Evolutionary conservation across 768 basidiomycete genomes (phyloP), one percentile per base, ranked within the genome.

Genomic region (Phanerochaete carnosa): DNA sequence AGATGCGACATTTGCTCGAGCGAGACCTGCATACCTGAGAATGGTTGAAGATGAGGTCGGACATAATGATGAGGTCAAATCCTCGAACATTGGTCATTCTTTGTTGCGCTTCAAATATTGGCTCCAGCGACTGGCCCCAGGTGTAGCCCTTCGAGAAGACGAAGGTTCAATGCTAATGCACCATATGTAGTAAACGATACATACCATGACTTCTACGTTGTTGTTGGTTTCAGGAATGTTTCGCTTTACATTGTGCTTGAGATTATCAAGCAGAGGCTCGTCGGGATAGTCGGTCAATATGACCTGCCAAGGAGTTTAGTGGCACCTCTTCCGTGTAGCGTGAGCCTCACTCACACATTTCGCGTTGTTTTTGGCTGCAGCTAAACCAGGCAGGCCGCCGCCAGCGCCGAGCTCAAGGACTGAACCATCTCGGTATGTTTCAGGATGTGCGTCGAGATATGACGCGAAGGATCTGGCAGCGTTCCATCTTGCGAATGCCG

Each of bases 231-330:
- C 56, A 39, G 58, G 64, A 2, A 88, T 56, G 67, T 97, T 97
- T 15, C 69, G 63, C 3, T 74, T 68, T 0, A 92, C 81, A 68
- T 98, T 98, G 55, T 80, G 70, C 4, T 73, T 68, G 30, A 98
- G 79, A 70, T 98, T 98, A 2, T 88, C 78, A 26, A 98, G 72
- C 29, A 98, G 80, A 12, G 78, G 70, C 1, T 76, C 66, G 63
- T 98, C 96, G 0, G 96, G 96, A 70, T 98, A 98, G 73, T 99
- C 97, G 0, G 97, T 97, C 50, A 95, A 74, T 2, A 97, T 83
- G 2, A 88, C 86, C 91, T 93, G 65, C 25, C 2, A 30, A 29
- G 9, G 22, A 46, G 15, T 22, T 46, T 39, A 13, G 51, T 53
- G 45, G 32, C 35, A 43, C 39, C 4, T 13, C 13, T 35, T 35